Percentiles rank a stretch among this genome's conserved stretches.
These are phyloP conservation scores for Gossypium arboreum DNA, from an alignment of 345 rosid genomes.

Conservation along the genomic window DNA sequence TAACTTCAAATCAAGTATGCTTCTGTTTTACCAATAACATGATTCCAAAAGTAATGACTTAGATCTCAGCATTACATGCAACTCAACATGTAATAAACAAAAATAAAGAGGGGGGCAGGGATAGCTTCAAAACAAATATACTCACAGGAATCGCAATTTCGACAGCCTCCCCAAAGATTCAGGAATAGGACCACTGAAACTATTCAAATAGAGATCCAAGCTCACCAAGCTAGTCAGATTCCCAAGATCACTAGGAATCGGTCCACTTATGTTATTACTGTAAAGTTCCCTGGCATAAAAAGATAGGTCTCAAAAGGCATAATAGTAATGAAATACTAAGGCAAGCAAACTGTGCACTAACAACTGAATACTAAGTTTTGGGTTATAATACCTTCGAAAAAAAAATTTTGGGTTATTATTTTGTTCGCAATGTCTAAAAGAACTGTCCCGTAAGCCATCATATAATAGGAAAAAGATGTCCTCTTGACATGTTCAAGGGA, in stretches of 20 bases:
- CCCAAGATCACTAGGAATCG: constrained; percentile 90
- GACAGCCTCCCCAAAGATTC: constrained; percentile 82
- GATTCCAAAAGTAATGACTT: background rate
- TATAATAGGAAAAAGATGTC: background rate
- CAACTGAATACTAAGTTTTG: background rate
- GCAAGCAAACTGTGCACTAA: background rate
- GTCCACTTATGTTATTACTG: constrained; percentile 88
- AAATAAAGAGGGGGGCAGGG: background rate
- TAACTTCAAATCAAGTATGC: background rate
- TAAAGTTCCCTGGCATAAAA: constrained; percentile 78
- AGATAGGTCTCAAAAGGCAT: constrained; percentile 2
- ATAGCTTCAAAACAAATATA: constrained; percentile 12
- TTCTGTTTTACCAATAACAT: background rate
- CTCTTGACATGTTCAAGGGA: background rate
- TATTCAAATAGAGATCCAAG: constrained; percentile 96
- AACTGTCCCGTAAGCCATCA: background rate
- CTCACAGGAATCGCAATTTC: constrained; percentile 93
- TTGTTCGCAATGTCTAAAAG: background rate
- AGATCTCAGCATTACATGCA: background rate
- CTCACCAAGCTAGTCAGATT: constrained; percentile 93
- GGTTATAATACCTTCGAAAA: background rate
- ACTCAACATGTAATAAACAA: constrained; percentile 1
- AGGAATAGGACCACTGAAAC: constrained; percentile 87
- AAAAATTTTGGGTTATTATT: background rate
- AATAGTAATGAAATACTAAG: background rate